phyloP scores from a whole-genome alignment of 495 filamentous ascomycete species.

The Glutinoglossum americanum region DNA sequence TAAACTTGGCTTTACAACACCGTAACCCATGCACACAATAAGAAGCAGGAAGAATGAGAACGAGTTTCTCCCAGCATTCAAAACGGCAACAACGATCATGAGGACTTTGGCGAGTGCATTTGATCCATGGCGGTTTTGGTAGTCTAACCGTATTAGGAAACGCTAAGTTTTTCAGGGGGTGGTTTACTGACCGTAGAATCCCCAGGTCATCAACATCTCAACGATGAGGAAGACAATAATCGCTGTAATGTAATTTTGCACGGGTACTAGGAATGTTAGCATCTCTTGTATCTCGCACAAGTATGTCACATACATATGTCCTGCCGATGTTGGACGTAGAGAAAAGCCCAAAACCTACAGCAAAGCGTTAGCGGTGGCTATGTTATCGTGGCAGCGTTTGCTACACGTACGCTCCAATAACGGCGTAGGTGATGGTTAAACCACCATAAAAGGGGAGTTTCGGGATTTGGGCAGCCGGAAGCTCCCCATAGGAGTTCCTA shows the following conservation, averaged over 20 bases:
- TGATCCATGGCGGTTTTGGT: conserved; percentile 68
- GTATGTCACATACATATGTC: conserved; percentile 49
- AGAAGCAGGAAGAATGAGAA: conserved; percentile 98
- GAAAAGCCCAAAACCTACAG: conserved; percentile 70
- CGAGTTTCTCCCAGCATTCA: conserved; percentile 85
- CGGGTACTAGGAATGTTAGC: conserved; percentile 40
- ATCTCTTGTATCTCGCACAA: background rate
- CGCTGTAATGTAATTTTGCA: conserved; percentile 99
- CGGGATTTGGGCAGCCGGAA: conserved; percentile 84
- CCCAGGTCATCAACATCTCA: conserved; percentile 97
- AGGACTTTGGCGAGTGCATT: conserved; percentile 61
- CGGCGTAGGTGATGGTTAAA: conserved; percentile 80
- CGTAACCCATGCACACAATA: conserved; percentile 99
- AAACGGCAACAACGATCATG: conserved; percentile 70
- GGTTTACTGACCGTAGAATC: conserved; percentile 46
- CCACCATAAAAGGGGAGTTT: conserved; percentile 96
- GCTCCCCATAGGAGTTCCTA: conserved; percentile 86
- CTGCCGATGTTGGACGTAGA: conserved; percentile 82
- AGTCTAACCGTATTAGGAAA: conserved; percentile 33
- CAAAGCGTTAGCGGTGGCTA: conserved; percentile 9
- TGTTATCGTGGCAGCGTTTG: background rate
- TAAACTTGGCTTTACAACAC: conserved; percentile 86
- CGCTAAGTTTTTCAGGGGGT: background rate
- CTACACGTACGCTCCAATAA: conserved; percentile 44
- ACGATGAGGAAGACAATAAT: conserved; percentile 86